Evolutionary conservation across 1,284 basidiomycete species (phyloP).

Genomic region (Phenoliferia sp.): DNA sequence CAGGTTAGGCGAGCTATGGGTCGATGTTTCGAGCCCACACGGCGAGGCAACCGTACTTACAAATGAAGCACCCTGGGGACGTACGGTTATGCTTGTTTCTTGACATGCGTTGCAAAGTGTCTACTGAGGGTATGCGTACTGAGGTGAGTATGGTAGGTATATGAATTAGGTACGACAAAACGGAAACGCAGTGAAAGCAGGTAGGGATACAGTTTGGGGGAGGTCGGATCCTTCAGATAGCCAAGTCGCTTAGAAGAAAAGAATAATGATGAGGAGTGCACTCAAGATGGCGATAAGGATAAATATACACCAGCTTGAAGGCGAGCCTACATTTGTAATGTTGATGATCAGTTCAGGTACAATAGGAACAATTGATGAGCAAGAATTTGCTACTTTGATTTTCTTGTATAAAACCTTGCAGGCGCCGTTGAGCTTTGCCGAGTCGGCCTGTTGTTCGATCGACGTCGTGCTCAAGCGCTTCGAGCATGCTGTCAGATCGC

Average conservation of each 20-base stretch:
- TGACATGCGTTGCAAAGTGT: too few relatives aligned
- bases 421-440: constrained; percentile 59
- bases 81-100: too few relatives aligned
- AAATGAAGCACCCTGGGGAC: too few relatives aligned
- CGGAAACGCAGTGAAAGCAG: too few relatives aligned
- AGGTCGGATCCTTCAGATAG: too few relatives aligned
- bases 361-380: not conserved
- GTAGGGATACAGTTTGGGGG: too few relatives aligned
- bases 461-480: constrained; percentile 69
- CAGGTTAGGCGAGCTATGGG: too few relatives aligned
- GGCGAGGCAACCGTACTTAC: too few relatives aligned
- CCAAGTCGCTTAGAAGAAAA: constrained; percentile 39
- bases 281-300: constrained; percentile 53
- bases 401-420: constrained; percentile 74
- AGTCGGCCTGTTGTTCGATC: constrained; percentile 69
- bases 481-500: constrained; percentile 61
- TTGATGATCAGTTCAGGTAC: not conserved
- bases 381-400: constrained; percentile 59
- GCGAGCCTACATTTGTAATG: constrained; percentile 53
- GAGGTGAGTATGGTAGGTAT: too few relatives aligned
- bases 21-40: not conserved
- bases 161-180: too few relatives aligned
- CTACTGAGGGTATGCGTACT: too few relatives aligned
- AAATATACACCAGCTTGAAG: constrained; percentile 64
- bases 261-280: constrained; percentile 51